Percentiles rank a stretch among this genome's conserved stretches.
phyloP scores from a whole-genome alignment of 2,329 filamentous ascomycete genomes.

The Colletotrichum echinochloae region DNA sequence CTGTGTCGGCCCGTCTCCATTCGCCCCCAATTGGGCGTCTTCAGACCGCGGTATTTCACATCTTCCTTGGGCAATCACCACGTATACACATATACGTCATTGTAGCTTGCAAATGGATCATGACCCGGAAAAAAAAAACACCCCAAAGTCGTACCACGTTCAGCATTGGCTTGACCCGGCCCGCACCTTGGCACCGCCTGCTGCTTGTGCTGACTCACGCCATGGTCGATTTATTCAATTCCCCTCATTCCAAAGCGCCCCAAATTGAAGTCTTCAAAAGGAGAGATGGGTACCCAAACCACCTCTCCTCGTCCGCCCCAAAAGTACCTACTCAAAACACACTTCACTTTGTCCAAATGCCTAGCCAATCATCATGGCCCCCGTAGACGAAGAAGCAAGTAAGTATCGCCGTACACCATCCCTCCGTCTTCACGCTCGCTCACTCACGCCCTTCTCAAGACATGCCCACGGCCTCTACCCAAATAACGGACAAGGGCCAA shows the following conservation, averaged over 20 bases:
- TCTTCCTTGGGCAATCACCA: not conserved
- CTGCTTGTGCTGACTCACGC: conserved; percentile 16
- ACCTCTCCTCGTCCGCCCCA: too few species aligned
- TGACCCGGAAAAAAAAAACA: not conserved
- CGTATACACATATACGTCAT: too few species aligned
- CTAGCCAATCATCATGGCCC: not conserved
- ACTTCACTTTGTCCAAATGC: not conserved
- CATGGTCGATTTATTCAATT: too few species aligned
- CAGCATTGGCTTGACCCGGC: conserved; percentile 11
- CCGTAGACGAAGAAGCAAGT: conserved; percentile 30
- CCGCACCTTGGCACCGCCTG: conserved; percentile 2
- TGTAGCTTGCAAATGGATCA: not conserved
- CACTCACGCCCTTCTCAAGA: not conserved
- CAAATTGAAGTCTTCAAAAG: too few species aligned
- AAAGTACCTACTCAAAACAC: not conserved
- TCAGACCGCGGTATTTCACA: not conserved
- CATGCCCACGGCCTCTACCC: conserved; percentile 18
- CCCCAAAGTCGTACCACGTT: conserved; percentile 32
- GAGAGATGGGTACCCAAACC: not conserved
- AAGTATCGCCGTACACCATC: not conserved
- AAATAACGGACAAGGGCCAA: conserved; percentile 4
- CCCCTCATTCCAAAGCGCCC: too few species aligned
- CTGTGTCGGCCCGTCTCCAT: conserved; percentile 5
- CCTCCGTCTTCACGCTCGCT: not conserved
- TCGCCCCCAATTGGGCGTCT: conserved; percentile 4